Percentiles rank a stretch among this genome's conserved stretches.
Evolutionary conservation across 2,329 filamentous ascomycete species (phyloP).

Genomic region (Colletotrichum graminicola): DNA sequence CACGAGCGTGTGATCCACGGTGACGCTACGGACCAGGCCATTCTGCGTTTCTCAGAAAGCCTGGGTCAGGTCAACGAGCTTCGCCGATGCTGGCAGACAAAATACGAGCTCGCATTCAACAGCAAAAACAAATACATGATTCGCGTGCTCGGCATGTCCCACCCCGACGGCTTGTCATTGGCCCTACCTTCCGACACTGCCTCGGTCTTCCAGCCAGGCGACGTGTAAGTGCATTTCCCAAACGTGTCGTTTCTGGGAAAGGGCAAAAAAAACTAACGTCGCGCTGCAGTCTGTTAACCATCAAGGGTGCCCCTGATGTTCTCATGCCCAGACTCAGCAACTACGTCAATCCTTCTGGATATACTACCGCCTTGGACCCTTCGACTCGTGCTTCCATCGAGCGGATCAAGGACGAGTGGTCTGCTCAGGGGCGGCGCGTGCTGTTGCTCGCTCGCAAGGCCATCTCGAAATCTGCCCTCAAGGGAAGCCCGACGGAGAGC

Average conservation of each 20-base stretch:
- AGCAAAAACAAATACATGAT: conserved; percentile 90
- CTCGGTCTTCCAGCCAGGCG: conserved; percentile 44
- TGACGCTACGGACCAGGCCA: conserved; percentile 81
- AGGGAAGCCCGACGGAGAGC: conserved; percentile 27
- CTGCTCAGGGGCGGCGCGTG: conserved; percentile 75
- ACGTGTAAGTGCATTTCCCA: conserved; percentile 47
- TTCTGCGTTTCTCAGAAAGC: conserved; percentile 77
- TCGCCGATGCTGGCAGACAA: conserved; percentile 72
- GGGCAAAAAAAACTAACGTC: neutral
- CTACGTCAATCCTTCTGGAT: conserved; percentile 68
- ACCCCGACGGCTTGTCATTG: conserved; percentile 45
- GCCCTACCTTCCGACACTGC: conserved; percentile 43
- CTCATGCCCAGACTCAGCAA: conserved; percentile 73
- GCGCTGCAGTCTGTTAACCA: conserved; percentile 69
- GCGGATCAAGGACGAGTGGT: conserved; percentile 75
- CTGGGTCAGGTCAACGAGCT: conserved; percentile 71
- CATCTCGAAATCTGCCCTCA: conserved; percentile 53
- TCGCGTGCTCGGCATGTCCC: conserved; percentile 64
- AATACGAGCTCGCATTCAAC: conserved; percentile 80
- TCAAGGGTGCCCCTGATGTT: conserved; percentile 84
- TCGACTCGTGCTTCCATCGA: conserved; percentile 63
- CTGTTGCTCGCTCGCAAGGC: conserved; percentile 74
- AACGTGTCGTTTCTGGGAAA: neutral
- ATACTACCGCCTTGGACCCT: conserved; percentile 62
- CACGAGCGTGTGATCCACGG: conserved; percentile 75